phyloP scores from a whole-genome alignment of 2,329 filamentous ascomycete genomes.

The Aspergillus fischeri region DNA sequence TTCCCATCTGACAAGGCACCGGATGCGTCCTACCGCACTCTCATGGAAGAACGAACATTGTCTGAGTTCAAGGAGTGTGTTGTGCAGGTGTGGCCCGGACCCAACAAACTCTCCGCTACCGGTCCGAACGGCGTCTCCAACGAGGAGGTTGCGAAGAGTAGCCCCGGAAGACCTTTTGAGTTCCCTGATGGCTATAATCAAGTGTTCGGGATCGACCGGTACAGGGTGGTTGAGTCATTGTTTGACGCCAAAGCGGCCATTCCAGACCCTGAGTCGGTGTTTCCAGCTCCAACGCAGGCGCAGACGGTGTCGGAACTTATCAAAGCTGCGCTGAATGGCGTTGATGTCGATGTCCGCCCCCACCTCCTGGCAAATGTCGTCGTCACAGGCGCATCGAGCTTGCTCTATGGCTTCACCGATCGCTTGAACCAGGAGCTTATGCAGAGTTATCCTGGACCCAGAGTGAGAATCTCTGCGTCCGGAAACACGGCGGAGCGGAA shows the following conservation, averaged over 20 bases:
- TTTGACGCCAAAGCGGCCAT: conserved; percentile 82
- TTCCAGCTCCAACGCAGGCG: conserved; percentile 57
- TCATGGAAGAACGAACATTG: conserved; percentile 88
- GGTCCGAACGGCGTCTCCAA: conserved; percentile 57
- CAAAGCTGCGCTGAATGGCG: conserved; percentile 67
- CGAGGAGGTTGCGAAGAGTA: conserved; percentile 68
- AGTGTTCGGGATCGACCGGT: conserved; percentile 86
- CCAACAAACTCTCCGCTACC: conserved; percentile 58
- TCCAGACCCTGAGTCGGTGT: conserved; percentile 40
- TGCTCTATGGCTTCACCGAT: conserved; percentile 90
- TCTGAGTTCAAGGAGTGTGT: conserved; percentile 98
- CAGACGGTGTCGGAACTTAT: conserved; percentile 84
- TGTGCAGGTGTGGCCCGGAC: conserved; percentile 86
- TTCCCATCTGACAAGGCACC: conserved; percentile 59
- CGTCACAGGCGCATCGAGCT: conserved; percentile 79
- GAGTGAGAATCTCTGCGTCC: conserved; percentile 83
- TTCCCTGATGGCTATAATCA: conserved; percentile 97
- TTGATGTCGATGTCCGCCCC: conserved; percentile 85
- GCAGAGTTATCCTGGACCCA: conserved; percentile 74
- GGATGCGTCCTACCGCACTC: conserved; percentile 67
- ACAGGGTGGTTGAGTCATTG: conserved; percentile 78
- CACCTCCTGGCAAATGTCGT: conserved; percentile 85
- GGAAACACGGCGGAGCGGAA: conserved; percentile 82
- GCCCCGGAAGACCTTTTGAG: conserved; percentile 85
- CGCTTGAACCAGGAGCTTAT: conserved; percentile 80